Conservation (phyloP, 345 rosid genomes). For the Acer campestre region DNA sequence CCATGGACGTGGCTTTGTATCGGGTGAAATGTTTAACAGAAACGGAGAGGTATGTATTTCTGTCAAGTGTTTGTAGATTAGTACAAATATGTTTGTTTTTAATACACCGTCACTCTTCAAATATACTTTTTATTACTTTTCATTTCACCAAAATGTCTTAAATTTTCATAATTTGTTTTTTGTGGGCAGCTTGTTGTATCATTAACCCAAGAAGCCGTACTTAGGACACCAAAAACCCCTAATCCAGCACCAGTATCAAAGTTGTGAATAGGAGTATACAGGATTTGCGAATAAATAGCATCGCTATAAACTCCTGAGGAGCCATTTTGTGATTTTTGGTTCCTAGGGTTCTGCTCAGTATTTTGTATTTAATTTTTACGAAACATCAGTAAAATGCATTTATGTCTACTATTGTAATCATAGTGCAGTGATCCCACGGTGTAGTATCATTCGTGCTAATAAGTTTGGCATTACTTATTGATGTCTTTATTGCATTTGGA, state of each 20-base stretch:
- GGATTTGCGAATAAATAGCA: neutral
- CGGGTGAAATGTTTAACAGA: constrained; percentile 72
- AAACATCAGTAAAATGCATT: neutral
- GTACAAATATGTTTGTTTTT: neutral
- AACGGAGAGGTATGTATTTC: constrained; percentile 71
- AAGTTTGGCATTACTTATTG: neutral
- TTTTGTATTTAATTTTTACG: neutral
- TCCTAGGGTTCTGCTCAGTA: neutral
- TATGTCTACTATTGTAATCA: neutral
- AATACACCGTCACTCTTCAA: neutral
- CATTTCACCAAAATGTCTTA: neutral
- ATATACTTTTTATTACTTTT: neutral
- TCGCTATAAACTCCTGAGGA: neutral
- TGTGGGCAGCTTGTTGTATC: constrained; percentile 76
- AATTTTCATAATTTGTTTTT: neutral
- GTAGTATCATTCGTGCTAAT: neutral
- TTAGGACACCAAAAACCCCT: constrained; percentile 49
- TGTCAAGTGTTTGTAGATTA: neutral
- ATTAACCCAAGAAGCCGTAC: constrained; percentile 76
- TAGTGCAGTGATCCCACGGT: neutral
- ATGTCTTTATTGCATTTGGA: neutral
- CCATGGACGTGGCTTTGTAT: constrained; percentile 71
- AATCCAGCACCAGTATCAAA: constrained; percentile 50
- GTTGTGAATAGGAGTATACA: constrained; percentile 44
- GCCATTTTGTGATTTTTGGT: neutral